Evolutionary conservation across 225 moss, liverwort and hornwort species (phyloP).

Genomic region (Ulota crispa): DNA sequence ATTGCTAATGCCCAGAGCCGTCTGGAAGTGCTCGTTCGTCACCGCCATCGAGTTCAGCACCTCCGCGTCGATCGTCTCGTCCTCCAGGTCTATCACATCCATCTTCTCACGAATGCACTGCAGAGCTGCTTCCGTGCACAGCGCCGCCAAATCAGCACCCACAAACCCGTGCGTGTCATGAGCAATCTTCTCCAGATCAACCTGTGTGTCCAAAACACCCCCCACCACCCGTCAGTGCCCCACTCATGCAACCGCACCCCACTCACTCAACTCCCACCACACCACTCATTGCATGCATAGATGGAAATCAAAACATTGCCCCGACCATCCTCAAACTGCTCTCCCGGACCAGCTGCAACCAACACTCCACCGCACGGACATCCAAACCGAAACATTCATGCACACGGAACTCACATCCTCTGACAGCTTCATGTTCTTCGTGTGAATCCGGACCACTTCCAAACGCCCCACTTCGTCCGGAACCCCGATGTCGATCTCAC

Average conservation of each 20-base stretch:
- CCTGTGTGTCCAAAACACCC: conserved; percentile 34
- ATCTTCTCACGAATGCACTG: conserved; percentile 99
- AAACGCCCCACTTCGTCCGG: conserved; percentile 69
- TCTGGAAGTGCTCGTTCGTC: conserved; percentile 96
- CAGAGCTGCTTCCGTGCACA: conserved; percentile 86
- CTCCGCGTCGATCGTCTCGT: conserved; percentile 93
- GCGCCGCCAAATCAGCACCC: conserved; percentile 91
- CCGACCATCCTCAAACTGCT: not conserved
- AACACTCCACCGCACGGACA: not conserved
- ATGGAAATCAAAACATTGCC: not conserved
- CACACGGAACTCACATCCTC: conserved; percentile 59
- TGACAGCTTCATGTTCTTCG: conserved; percentile 87
- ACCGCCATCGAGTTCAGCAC: conserved; percentile 95
- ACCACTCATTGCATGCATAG: rapidly evolving
- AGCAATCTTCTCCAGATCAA: conserved; percentile 88
- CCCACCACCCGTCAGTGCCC: not conserved
- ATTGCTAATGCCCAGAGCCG: conserved; percentile 89
- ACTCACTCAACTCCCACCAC: not conserved
- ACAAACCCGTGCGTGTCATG: conserved; percentile 95
- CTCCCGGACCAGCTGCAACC: rapidly evolving
- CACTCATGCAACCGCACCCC: not conserved
- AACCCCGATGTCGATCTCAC: conserved; percentile 70
- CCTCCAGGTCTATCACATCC: conserved; percentile 96
- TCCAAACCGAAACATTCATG: not conserved
- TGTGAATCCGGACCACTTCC: conserved; percentile 67